Evolutionary conservation across 2,329 filamentous ascomycete genomes (phyloP), one percentile per base, ranked within the genome.

Genomic region (Penicillium sp.): DNA sequence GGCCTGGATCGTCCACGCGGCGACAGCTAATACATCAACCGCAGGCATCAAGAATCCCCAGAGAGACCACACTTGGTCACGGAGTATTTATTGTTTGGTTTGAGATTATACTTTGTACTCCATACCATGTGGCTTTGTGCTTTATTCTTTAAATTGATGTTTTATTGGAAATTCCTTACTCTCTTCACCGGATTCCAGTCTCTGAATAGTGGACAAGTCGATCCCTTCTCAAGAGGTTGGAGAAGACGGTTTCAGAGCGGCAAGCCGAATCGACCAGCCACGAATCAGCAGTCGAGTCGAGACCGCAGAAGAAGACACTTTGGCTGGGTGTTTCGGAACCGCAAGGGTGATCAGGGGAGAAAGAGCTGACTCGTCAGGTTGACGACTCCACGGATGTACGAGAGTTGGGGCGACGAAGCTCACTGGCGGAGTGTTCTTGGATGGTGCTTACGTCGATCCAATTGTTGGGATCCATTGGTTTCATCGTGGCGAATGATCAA

Each of bases 311-410:
- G 31, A 31, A 15, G 27, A 46, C 41, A 52, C 52, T 52, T 55
- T 37, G 27, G 33, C 54, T 53, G 53, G 51, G 22, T 59, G 59
- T 61, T 65, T 64, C 59, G 50, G 56, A 62, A 55, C 35, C 47
- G 31, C 22, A 49, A 14, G 56, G 56, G 22, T 26, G 49, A 56
- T 60, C 54, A 49, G 20, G 33, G 53, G 42, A 27, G 12, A 41
- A 31, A 23, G 54, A 27, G 55, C 49, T 59, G 54, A 60, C 53
- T 62, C 58, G 58, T 55, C 53, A 44, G 31, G 31, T 29, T 46
- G 26, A 43, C 20, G 26, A 43, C 27, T 27, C 47, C 31, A 27
- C 44, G 47, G 47, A 22, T 47, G 43, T 47, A 35, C 47, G 48
- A 41, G 27, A 31, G 29, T 11, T 42, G 52, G 41, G 42, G 29